Conservation (phyloP, 148 eudicot species). For the Polygonum aviculare region DNA sequence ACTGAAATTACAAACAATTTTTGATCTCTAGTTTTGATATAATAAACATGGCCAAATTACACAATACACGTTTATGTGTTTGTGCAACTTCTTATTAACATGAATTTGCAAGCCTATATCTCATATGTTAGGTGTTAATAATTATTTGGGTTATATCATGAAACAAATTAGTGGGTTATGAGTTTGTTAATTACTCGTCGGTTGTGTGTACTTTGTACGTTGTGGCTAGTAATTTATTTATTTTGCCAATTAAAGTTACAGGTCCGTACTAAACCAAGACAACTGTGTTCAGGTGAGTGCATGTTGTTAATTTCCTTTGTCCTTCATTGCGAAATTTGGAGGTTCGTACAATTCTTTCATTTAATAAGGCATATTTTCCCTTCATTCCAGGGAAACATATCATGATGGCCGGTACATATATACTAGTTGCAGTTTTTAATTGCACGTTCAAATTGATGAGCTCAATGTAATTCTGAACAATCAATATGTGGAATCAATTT, state of each 20-base stretch:
- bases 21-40: not conserved
- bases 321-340: too few relatives aligned
- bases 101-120: not conserved
- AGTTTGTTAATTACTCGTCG: too few relatives aligned
- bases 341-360: too few relatives aligned
- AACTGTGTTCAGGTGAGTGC: not conserved
- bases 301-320: not conserved
- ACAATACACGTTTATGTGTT: not conserved
- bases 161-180: not conserved
- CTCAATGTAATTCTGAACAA: not conserved
- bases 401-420: too few relatives aligned
- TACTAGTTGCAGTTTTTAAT: not conserved
- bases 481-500: too few relatives aligned
- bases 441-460: not conserved
- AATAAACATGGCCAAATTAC: not conserved
- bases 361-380: too few relatives aligned
- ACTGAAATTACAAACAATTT: not conserved
- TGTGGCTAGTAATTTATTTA: not conserved
- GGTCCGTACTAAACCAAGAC: not conserved
- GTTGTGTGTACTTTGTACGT: too few relatives aligned
- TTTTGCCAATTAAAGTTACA: not conserved
- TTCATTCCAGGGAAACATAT: too few relatives aligned
- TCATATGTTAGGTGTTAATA: not conserved
- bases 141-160: too few relatives aligned
- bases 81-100: not conserved